Base-by-base conservation (phyloP, 345 rosid species). In the Moricandia arvensis region DNA sequence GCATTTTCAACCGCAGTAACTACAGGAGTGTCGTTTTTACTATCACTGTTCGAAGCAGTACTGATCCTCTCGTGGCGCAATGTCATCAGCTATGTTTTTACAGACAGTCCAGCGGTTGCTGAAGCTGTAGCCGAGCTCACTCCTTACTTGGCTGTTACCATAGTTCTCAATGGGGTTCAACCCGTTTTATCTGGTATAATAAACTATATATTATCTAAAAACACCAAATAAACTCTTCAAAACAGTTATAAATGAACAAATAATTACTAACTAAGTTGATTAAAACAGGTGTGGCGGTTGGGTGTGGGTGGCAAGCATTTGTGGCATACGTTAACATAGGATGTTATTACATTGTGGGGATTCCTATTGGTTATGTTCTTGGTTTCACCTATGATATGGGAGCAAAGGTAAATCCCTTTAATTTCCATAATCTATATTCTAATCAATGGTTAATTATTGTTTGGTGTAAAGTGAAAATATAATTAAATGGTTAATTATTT, bases 291-390 rank as follows among this genome's bases (percentile, higher is more conserved):
- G 97, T 88, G 62, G 96, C 92, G 26, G 93, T 88, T 9, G 97
- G 92, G 0, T 88, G 93, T 66, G 93, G 96, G 38, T 90, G 97
- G 96, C 93, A 92, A 75, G 90, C 96, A 11, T 84, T 86, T 81
- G 94, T 93, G 10, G 97, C 97, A 0, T 93, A 86, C 18, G 93
- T 93, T 0, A 93, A 90, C 53, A 82, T 90, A 4, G 96, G 88
- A 16, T 89, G 96, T 51, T 93, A 89, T 77, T 88, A 88, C 81
- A 0, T 90, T 12, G 71, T 90, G 7, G 93, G 93, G 30, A 62
- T 88, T 15, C 97, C 94, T 0, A 27, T 88, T 2, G 97, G 95
- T 3, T 83, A 75, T 15, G 69, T 91, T 74, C 87, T 89, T 60
- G 95, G 90, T 29, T 89, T 91, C 64, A 82, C 79, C 15, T 85